Conservation (phyloP, 1,284 basidiomycete genomes). For the Malassezia globosa region DNA sequence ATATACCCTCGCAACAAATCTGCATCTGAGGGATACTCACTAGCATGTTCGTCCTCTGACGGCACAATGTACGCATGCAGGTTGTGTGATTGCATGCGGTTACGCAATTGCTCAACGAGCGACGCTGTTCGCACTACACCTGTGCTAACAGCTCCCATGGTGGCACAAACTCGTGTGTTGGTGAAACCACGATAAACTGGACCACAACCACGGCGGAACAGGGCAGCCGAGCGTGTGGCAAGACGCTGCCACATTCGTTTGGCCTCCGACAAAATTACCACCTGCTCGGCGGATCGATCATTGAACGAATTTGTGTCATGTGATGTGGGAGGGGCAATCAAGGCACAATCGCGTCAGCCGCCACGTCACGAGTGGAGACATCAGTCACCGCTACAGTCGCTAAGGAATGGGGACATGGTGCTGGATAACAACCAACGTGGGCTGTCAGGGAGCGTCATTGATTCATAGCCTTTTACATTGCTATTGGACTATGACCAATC, state of each 20-base stretch:
- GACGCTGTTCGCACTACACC: slow-evolving; percentile 35
- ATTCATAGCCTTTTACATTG: too few relatives aligned
- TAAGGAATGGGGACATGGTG: too few relatives aligned
- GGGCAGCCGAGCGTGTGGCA: neutral
- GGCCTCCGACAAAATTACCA: too few relatives aligned
- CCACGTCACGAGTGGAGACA: too few relatives aligned
- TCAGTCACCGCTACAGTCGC: too few relatives aligned
- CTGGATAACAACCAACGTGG: too few relatives aligned
- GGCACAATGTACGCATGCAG: slow-evolving; percentile 46
- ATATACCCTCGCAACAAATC: slow-evolving; percentile 77
- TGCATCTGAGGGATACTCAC: slow-evolving; percentile 58
- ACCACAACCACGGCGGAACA: neutral
- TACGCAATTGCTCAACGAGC: slow-evolving; percentile 29
- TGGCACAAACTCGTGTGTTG: neutral
- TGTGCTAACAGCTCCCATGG: slow-evolving; percentile 38
- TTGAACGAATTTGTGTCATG: too few relatives aligned
- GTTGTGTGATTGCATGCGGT: slow-evolving; percentile 27
- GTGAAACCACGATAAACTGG: neutral
- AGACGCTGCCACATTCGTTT: neutral
- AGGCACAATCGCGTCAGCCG: too few relatives aligned
- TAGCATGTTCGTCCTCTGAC: slow-evolving; percentile 58
- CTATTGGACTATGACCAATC: too few relatives aligned
- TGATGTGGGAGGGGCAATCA: too few relatives aligned
- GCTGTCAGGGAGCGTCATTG: too few relatives aligned
- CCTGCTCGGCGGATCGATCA: too few relatives aligned